A percentile compares a stretch with the other conserved stretches of the same genome.
phyloP scores from a whole-genome alignment of 345 rosid genomes.

The Adansonia digitata region DNA sequence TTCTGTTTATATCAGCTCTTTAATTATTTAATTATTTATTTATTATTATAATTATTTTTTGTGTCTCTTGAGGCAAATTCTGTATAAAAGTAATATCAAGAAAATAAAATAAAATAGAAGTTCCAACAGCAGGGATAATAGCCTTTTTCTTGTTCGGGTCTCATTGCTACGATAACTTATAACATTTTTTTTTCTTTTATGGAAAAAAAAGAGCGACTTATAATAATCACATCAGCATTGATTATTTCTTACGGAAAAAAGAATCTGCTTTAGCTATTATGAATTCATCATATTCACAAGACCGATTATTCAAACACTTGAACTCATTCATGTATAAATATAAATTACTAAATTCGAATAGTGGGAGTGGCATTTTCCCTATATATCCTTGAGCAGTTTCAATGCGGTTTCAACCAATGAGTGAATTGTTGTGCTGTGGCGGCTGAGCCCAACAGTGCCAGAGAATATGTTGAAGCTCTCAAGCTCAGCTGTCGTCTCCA shows the following conservation, averaged over 20 bases:
- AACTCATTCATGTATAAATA: neutral
- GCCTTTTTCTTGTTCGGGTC: no score
- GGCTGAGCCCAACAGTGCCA: conserved; percentile 61
- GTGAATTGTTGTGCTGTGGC: conserved; percentile 59
- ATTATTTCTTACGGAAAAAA: conserved; percentile 20
- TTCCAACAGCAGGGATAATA: no score
- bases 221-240: neutral
- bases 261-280: neutral
- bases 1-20: neutral
- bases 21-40: no score
- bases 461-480: conserved; percentile 83
- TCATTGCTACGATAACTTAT: neutral
- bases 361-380: neutral
- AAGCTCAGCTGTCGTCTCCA: conserved; percentile 71
- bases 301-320: neutral
- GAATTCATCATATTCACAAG: conserved; percentile 1
- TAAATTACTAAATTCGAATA: neutral
- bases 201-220: neutral
- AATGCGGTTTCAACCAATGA: conserved; percentile 53
- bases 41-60: no score
- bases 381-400: conserved; percentile 33
- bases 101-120: neutral
- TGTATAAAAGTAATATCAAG: no score
- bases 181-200: neutral
- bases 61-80: no score